Conservation (phyloP, 768 basidiomycete genomes). For the Rhizopogon vesiculosus region DNA sequence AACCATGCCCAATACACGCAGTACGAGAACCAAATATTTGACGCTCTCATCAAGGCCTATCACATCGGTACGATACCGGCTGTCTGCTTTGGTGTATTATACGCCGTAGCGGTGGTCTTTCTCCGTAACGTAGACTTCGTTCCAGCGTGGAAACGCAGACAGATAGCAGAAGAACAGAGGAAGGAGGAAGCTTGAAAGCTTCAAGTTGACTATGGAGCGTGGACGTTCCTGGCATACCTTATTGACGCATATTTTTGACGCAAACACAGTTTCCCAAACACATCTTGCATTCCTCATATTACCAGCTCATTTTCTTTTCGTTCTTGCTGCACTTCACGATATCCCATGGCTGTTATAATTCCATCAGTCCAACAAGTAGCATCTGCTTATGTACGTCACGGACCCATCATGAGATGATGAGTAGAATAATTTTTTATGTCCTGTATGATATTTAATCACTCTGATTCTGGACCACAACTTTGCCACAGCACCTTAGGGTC, state of each 20-base stretch:
- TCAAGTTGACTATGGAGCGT: constrained; percentile 5
- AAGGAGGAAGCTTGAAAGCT: constrained; percentile 18
- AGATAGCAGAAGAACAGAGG: constrained; percentile 21
- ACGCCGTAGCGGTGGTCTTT: constrained; percentile 25
- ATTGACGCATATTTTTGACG: constrained; percentile 11
- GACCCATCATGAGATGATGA: not conserved
- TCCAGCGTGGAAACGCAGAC: constrained; percentile 27
- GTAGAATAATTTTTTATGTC: not conserved
- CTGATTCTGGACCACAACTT: too few relatives aligned
- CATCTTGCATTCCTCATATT: constrained; percentile 1
- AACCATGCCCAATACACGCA: constrained; percentile 25
- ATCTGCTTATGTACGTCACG: not conserved
- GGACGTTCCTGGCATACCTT: constrained; percentile 15
- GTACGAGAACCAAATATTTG: constrained; percentile 26
- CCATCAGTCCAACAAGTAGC: not conserved
- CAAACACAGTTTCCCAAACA: not conserved
- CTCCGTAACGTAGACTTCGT: constrained; percentile 28
- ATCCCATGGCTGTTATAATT: constrained; percentile 3
- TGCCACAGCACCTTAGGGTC: too few relatives aligned
- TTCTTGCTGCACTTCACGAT: constrained; percentile 10
- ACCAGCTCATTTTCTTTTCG: constrained; percentile 1
- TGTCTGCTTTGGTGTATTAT: constrained; percentile 27
- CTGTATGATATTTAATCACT: constrained; percentile 1
- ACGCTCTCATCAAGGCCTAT: constrained; percentile 29
- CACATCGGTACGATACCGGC: constrained; percentile 29